These are phyloP conservation scores for Solanum microdontum DNA, from an alignment of 257 asterid genomes.

Conservation along the genomic window DNA sequence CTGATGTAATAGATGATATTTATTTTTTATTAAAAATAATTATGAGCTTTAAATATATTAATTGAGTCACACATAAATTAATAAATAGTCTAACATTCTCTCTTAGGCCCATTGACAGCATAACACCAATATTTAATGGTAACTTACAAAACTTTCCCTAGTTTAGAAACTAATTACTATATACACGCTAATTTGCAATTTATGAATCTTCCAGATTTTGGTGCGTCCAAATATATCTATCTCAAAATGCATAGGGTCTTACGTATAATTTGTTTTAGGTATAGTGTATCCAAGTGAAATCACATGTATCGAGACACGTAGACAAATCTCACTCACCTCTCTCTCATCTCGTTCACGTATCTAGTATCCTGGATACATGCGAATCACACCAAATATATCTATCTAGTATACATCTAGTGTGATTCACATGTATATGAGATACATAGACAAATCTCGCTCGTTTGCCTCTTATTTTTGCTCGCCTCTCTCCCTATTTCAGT, in stretches of 20 bases:
- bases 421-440: background rate
- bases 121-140: background rate
- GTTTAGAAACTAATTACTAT: no score
- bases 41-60: no score
- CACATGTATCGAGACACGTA: background rate
- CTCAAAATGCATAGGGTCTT: background rate
- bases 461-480: no score
- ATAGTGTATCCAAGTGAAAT: background rate
- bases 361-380: background rate
- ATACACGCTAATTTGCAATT: background rate
- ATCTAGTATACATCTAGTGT: no score
- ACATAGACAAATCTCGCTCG: background rate
- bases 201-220: no score
- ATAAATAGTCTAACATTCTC: no score
- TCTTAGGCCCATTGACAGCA: background rate
- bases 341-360: background rate
- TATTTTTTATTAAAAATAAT: no score
- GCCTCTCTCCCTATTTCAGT: no score
- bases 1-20: background rate
- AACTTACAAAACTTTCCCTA: no score
- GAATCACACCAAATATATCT: background rate
- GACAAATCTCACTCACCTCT: background rate
- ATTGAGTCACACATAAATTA: no score
- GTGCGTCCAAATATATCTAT: no score
- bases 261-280: no score